phyloP scores from a whole-genome alignment of 2,329 filamentous ascomycete species.

The Penicillium sp. region DNA sequence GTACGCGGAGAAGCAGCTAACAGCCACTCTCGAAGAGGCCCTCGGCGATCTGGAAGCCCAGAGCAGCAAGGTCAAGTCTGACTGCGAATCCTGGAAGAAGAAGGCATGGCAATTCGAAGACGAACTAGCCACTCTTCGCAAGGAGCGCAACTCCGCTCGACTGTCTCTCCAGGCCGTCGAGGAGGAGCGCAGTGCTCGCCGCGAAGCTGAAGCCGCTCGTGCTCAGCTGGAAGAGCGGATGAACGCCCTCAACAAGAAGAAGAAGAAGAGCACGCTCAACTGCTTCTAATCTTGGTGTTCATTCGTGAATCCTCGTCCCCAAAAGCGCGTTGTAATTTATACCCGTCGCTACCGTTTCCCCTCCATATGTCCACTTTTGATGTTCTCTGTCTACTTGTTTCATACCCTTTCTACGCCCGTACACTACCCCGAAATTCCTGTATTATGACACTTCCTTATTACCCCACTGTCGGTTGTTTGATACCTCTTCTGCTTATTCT shows the following conservation, averaged over 20 bases:
- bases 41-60: slow-evolving; percentile 89
- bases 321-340: slow-evolving; percentile 20
- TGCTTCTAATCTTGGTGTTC: slow-evolving; percentile 68
- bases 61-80: slow-evolving; percentile 83
- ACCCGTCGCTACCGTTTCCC: slow-evolving; percentile 11
- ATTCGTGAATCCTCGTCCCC: no score
- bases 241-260: slow-evolving; percentile 86
- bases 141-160: slow-evolving; percentile 56
- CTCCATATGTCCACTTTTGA: slow-evolving; percentile 16
- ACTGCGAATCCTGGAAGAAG: slow-evolving; percentile 86
- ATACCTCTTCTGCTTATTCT: slow-evolving; percentile 20
- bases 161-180: slow-evolving; percentile 82
- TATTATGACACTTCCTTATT: slow-evolving; percentile 21
- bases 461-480: slow-evolving; percentile 14
- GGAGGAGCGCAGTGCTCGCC: slow-evolving; percentile 88
- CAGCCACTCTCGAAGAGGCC: slow-evolving; percentile 89
- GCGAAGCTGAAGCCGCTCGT: slow-evolving; percentile 82
- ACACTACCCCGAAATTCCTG: slow-evolving; percentile 12
- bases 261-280: slow-evolving; percentile 91
- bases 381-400: slow-evolving; percentile 11
- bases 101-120: slow-evolving; percentile 72
- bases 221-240: slow-evolving; percentile 92
- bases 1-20: slow-evolving; percentile 92
- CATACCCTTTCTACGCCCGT: slow-evolving; percentile 11
- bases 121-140: slow-evolving; percentile 52